Evolutionary conservation across 176 grass and related monocot genomes (phyloP), one percentile per base, ranked within the genome.

Genomic region (Cocos nucifera): DNA sequence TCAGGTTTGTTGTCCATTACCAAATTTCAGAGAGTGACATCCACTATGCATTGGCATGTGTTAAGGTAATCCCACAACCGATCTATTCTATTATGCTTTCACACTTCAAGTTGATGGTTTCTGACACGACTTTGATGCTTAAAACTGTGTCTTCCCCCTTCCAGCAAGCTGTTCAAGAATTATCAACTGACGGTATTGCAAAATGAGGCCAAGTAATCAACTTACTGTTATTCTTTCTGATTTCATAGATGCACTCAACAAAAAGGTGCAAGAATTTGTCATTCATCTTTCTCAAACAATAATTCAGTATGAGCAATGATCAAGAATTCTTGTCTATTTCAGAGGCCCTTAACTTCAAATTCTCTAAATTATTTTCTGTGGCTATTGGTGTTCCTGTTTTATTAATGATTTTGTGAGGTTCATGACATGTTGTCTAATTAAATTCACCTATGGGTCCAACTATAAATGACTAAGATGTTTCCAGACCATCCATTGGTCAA

Each of bases 21-120:
- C 93, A 98, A 58, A 98, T 98, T 78, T 92, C 88, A 61, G 88
- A 98, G 16, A 76, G 57, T 22, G 93, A 98, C 57, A 63, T 92
- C 22, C 76, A 86, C 53, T 92, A 88, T 61, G 79, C 79, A 49
- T 50, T 98, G 67, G 72, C 82, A 54, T 92, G 63, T 58, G 73
- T 92, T 14, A 83, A 98, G 84, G 93, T 89, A 71, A 19, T 4
- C 62, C 9, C 35, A 2, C 5, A 15, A 56, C 30, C 21, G 4
- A 7, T 20, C 8, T 50, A 22, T 20, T 55, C 1, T 62, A 56
- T 19, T 52, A 8, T 14, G 0, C 30, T 62, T 44, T 19, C 6
- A 17, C 24, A 63, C 49, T 55, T 51, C 56, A 27, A 10, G 19
- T 57, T 56, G 15, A 54, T 21, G 22, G 14, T 32, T 22, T 8